Base-by-base conservation (phyloP, 2,329 filamentous ascomycete genomes). In the Aspergillus neoniger region DNA sequence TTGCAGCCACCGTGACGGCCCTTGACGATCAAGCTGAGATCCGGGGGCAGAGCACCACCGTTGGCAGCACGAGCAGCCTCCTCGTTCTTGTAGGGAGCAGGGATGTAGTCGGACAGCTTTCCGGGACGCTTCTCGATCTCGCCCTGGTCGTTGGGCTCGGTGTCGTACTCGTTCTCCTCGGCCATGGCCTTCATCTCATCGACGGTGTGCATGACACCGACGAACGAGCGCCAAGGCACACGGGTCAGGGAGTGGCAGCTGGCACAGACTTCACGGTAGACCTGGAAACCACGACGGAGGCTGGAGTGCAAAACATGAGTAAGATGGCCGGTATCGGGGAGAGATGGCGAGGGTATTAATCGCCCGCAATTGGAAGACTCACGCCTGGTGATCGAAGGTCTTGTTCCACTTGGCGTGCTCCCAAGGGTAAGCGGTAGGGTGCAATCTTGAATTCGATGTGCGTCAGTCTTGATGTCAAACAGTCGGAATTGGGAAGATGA, bases 121-220 rank as follows among this genome's bases (percentile, higher is more conserved):
- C 95, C 95, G 68, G 94, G 91, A 71, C 95, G 92, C 88, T 98
- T 96, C 85, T 96, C 91, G 77, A 98, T 97, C 71, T 97, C 92
- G 71, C 95, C 95, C 85, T 97, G 86, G 76, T 98, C 92, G 82
- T 99, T 96, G 77, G 95, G 95, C 84, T 99, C 95, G 74, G 88
- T 91, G 76, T 97, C 94, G 84, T 97, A 99, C 82, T 99, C 95
- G 83, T 96, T 91, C 85, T 96, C 93, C 81, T 99, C 95, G 71
- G 95, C 95, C 78, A 98, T 84, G 50, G 86, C 91, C 87, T 98
- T 99, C 84, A 92, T 95, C 85, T 99, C 95, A 74, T 98, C 93
- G 76, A 96, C 92, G 61, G 95, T 99, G 86, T 97, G 87, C 79
- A 96, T 85, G 68, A 87, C 87, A 78, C 95, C 95, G 74, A 99